Base-by-base conservation (phyloP, 495 filamentous ascomycete genomes). In the Rostrohypoxylon terebratum region DNA sequence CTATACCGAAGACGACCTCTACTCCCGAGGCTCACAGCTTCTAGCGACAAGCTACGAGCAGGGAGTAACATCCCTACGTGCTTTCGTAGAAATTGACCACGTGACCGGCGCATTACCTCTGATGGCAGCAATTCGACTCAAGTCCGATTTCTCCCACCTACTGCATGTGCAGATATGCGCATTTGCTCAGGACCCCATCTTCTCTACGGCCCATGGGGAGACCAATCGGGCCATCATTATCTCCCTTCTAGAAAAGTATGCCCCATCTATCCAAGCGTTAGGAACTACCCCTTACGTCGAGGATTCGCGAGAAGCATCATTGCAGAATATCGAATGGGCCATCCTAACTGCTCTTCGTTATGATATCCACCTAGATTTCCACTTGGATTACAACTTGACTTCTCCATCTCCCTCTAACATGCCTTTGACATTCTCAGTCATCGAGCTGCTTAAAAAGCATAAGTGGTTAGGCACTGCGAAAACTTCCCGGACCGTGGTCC, bases 271-370 rank as follows among this genome's bases (percentile, higher is more conserved):
- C 9, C 89, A 90, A 48, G 90, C 84, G 0, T 58, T 94, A 36
- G 91, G 91, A 0, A 89, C 86, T 23, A 91, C 91, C 3, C 92
- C 91, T 0, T 93, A 93, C 70, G 90, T 93, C 4, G 92, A 94
- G 74, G 61, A 78, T 6, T 82, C 82, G 31, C 70, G 79, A 21
- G 80, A 80, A 4, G 80, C 81, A 1, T 82, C 83, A 54, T 84
- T 86, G 53, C 73, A 70, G 55, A 94, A 93, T 68, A 87, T 94
- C 45, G 77, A 86, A 3, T 93, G 89, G 87, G 86, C 90, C 3
- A 77, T 90, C 51, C 77, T 80, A 2, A 77, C 77, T 23, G 89
- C 88, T 9, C 62, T 87, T 51, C 50, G 68, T 7, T 73, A 81
- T 28, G 70, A 76, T 4, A 85, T 88, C 58, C 90, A 91, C 76